Percentiles rank a stretch among this genome's conserved stretches.
phyloP scores from a whole-genome alignment of 1,284 basidiomycete genomes.

The Pascua guehoae region DNA sequence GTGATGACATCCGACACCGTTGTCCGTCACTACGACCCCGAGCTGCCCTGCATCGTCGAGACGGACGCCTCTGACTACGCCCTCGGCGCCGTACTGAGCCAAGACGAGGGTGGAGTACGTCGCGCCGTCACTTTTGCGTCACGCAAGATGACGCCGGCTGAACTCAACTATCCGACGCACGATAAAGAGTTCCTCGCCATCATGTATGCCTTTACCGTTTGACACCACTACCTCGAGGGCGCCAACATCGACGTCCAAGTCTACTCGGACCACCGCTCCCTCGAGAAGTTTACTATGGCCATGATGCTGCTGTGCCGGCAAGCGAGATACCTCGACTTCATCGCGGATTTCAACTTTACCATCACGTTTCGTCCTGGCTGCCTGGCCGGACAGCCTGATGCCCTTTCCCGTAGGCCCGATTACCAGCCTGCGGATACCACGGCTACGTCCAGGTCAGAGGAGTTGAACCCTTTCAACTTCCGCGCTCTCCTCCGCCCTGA shows the following conservation, averaged over 20 bases:
- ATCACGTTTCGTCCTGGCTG: conserved; percentile 51
- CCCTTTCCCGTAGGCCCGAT: conserved; percentile 49
- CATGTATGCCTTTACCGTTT: conserved; percentile 49
- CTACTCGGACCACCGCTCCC: conserved; percentile 53
- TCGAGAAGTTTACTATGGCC: conserved; percentile 49
- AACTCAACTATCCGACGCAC: conserved; percentile 54
- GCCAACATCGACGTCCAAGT: conserved; percentile 30
- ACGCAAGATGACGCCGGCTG: conserved; percentile 32
- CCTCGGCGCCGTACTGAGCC: conserved; percentile 4
- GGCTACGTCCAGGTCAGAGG: conserved; percentile 35
- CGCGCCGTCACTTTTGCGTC: conserved; percentile 48
- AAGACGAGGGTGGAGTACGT: conserved; percentile 23
- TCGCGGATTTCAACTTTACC: conserved; percentile 48
- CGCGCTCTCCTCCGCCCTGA: background rate
- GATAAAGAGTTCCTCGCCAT: conserved; percentile 55
- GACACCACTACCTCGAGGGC: conserved; percentile 49
- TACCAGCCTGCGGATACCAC: conserved; percentile 20
- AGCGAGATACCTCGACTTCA: conserved; percentile 49
- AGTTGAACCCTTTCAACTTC: conserved; percentile 54
- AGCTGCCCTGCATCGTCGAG: background rate
- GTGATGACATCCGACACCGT: too few relatives aligned
- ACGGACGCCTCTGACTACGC: conserved; percentile 14
- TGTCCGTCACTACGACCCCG: conserved; percentile 9
- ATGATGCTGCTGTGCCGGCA: conserved; percentile 50
- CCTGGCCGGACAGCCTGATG: conserved; percentile 45